Evolutionary conservation across 331 rosid species (phyloP).

Genomic region (Quercus lobata): DNA sequence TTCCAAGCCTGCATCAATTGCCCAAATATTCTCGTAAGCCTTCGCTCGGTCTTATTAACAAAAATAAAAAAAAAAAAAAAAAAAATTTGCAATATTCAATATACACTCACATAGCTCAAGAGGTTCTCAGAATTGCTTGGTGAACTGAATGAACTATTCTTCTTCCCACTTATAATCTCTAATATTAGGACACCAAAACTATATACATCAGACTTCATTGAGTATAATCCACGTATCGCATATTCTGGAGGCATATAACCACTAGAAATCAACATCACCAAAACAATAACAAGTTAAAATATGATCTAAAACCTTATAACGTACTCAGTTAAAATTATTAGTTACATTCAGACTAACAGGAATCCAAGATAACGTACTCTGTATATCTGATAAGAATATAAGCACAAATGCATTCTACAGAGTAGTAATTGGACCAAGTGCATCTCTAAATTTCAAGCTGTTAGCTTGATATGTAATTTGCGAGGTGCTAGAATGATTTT

Average conservation of each 20-base stretch:
- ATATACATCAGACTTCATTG: slow-evolving; percentile 51
- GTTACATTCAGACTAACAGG: no score
- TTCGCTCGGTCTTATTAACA: no score
- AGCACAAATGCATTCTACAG: no score
- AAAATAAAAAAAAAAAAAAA: no score
- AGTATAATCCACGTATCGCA: slow-evolving; percentile 49
- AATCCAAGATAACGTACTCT: no score
- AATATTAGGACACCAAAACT: slow-evolving; percentile 60
- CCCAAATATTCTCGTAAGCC: background rate
- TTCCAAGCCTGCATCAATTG: slow-evolving; percentile 41
- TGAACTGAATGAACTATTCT: slow-evolving; percentile 29
- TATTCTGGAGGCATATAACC: slow-evolving; percentile 69
- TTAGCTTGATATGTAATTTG: no score
- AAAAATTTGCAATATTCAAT: background rate
- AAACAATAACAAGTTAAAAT: background rate
- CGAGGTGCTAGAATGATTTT: no score
- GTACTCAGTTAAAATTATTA: no score
- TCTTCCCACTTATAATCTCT: slow-evolving; percentile 57
- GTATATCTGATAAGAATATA: no score
- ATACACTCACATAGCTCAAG: slow-evolving; percentile 52
- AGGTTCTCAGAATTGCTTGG: slow-evolving; percentile 35
- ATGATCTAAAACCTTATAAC: no score
- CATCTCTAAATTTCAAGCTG: no score
- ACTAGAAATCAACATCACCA: slow-evolving; percentile 14
- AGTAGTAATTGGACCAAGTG: no score